Evolutionary conservation across 192 early-diverging fungal genomes (phyloP).

Genomic region (Chytriomyces hyalinus): DNA sequence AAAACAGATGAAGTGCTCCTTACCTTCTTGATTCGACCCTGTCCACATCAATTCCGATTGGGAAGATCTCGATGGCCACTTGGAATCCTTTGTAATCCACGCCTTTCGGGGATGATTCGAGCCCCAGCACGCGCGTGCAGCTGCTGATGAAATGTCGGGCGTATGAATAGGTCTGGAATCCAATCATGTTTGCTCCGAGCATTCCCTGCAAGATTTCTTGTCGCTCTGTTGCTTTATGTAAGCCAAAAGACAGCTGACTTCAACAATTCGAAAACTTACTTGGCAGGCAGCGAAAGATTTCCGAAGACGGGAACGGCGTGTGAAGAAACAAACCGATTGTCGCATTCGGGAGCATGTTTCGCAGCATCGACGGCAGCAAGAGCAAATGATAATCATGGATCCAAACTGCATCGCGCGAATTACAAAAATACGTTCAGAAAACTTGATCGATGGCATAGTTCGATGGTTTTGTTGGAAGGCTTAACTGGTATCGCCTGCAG

Average conservation of each 20-base stretch:
- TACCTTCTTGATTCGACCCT: constrained; percentile 60
- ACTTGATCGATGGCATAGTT: constrained; percentile 20
- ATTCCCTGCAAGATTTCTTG: constrained; percentile 85
- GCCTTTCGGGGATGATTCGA: constrained; percentile 88
- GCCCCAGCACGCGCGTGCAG: constrained; percentile 92
- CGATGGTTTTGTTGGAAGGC: constrained; percentile 58
- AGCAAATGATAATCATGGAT: constrained; percentile 67
- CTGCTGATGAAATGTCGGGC: constrained; percentile 87
- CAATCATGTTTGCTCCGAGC: constrained; percentile 90
- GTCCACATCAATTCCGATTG: constrained; percentile 93
- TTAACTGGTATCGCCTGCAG: constrained; percentile 78
- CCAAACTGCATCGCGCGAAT: constrained; percentile 49
- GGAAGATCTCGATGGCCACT: constrained; percentile 89
- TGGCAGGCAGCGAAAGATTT: constrained; percentile 65
- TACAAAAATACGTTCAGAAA: constrained; percentile 4
- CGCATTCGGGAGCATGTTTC: constrained; percentile 47
- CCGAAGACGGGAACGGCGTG: constrained; percentile 63
- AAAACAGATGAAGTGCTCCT: neutral
- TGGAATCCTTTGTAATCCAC: constrained; percentile 81
- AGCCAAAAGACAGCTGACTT: neutral
- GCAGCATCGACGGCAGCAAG: constrained; percentile 53
- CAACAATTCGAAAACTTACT: constrained; percentile 42
- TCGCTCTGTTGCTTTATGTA: constrained; percentile 53
- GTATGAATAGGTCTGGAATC: constrained; percentile 98
- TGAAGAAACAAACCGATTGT: constrained; percentile 65